Conservation (phyloP, 495 filamentous ascomycete species). For the Letharia lupina region DNA sequence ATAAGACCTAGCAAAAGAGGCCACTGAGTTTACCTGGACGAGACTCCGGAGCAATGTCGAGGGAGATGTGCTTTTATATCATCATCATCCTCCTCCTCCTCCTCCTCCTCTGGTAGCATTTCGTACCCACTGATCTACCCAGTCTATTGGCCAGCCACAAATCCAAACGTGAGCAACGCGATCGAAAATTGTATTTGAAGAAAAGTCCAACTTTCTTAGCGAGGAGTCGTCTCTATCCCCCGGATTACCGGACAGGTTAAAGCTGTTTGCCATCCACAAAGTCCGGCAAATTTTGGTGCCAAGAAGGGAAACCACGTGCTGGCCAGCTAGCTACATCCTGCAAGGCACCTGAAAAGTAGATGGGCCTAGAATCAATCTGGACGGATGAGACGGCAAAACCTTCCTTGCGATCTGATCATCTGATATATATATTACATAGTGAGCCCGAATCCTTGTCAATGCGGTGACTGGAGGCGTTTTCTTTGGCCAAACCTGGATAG, state of each 20-base stretch:
- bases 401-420: not conserved
- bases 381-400: not conserved
- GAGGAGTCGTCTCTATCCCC: not conserved
- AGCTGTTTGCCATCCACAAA: too few species aligned
- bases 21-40: not conserved
- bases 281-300: not conserved
- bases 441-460: not conserved
- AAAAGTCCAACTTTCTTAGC: not conserved
- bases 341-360: not conserved
- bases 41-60: not conserved
- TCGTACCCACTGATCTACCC: not conserved
- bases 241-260: not conserved
- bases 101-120: not conserved
- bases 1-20: not conserved
- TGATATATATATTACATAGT: not conserved
- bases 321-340: not conserved
- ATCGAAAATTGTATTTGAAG: not conserved
- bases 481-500: not conserved
- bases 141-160: conserved; percentile 3
- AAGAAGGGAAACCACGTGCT: not conserved
- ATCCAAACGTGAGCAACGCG: not conserved
- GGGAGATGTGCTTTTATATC: not conserved
- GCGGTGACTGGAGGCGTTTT: not conserved
- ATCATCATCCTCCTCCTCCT: not conserved
- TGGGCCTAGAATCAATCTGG: not conserved